These are phyloP conservation scores for Penicillium sp. DNA, from an alignment of 2,329 filamentous ascomycete genomes.

Conservation along the genomic window DNA sequence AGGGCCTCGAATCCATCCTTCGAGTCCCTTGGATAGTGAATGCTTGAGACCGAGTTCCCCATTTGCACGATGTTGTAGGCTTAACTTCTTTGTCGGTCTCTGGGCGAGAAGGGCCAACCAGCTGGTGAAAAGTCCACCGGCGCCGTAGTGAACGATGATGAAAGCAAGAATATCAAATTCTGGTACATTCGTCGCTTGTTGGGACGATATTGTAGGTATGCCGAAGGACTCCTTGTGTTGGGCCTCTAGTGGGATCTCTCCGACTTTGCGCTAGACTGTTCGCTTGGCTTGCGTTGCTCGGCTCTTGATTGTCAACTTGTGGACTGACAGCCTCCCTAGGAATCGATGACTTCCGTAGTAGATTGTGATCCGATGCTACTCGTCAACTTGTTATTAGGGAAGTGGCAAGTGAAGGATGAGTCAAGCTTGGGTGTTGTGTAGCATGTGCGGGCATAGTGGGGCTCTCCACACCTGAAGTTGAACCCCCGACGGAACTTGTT, in stretches of 20 bases:
- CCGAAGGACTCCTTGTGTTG: neutral
- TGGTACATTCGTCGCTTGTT: neutral
- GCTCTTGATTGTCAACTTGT: neutral
- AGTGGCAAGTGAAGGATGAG: neutral
- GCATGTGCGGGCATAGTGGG: neutral
- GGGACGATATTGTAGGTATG: neutral
- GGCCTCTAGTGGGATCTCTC: neutral
- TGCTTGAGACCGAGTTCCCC: neutral
- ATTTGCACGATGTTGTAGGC: neutral
- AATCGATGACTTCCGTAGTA: neutral
- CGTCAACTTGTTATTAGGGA: neutral
- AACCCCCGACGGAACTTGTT: too few species aligned
- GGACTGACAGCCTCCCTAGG: neutral
- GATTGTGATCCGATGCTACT: neutral
- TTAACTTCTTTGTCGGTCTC: neutral
- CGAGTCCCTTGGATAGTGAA: neutral
- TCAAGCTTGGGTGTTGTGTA: neutral
- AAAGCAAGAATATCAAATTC: too few species aligned
- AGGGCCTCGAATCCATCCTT: neutral
- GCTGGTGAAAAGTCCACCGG: too few species aligned
- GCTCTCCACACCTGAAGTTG: too few species aligned
- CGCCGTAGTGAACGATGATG: too few species aligned
- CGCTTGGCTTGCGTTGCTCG: neutral
- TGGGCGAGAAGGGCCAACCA: too few species aligned
- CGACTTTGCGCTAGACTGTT: neutral